Conservation (phyloP, 2,329 filamentous ascomycete genomes). For the Monosporascus sp. region DNA sequence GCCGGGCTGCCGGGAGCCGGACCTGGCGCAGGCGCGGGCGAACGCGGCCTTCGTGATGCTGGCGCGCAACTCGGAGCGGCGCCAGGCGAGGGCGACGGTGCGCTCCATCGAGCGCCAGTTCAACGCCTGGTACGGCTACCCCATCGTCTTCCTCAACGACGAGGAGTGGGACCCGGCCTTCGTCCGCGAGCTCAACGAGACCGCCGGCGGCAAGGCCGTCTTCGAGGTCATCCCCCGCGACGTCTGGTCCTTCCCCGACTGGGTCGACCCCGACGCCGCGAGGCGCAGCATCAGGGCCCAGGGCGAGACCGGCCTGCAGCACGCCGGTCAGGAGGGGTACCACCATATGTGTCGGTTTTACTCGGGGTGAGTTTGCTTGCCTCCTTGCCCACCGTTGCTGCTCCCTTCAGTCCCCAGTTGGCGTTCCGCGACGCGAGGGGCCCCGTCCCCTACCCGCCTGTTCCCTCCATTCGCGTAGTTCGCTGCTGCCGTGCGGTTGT, state of each 20-base stretch:
- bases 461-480: too few relatives aligned
- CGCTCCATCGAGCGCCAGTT: slow-evolving; percentile 37
- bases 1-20: slow-evolving; percentile 33
- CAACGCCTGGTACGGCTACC: slow-evolving; percentile 43
- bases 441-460: neutral
- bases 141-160: slow-evolving; percentile 42
- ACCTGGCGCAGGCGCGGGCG: slow-evolving; percentile 30
- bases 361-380: slow-evolving; percentile 32
- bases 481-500: too few relatives aligned
- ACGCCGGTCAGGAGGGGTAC: slow-evolving; percentile 36
- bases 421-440: neutral
- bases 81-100: slow-evolving; percentile 34
- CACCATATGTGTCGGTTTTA: slow-evolving; percentile 40
- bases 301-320: slow-evolving; percentile 27
- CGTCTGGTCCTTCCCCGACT: slow-evolving; percentile 37
- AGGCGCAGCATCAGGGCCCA: slow-evolving; percentile 29
- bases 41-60: slow-evolving; percentile 43
- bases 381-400: neutral
- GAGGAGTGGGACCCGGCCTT: slow-evolving; percentile 36
- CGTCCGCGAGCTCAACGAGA: slow-evolving; percentile 30
- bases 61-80: slow-evolving; percentile 38
- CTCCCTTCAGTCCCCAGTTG: neutral
- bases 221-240: slow-evolving; percentile 37
- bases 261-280: slow-evolving; percentile 26
- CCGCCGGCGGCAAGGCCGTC: slow-evolving; percentile 30